Conservation (phyloP, 2,329 filamentous ascomycete species). For the Zalaria obscura region DNA sequence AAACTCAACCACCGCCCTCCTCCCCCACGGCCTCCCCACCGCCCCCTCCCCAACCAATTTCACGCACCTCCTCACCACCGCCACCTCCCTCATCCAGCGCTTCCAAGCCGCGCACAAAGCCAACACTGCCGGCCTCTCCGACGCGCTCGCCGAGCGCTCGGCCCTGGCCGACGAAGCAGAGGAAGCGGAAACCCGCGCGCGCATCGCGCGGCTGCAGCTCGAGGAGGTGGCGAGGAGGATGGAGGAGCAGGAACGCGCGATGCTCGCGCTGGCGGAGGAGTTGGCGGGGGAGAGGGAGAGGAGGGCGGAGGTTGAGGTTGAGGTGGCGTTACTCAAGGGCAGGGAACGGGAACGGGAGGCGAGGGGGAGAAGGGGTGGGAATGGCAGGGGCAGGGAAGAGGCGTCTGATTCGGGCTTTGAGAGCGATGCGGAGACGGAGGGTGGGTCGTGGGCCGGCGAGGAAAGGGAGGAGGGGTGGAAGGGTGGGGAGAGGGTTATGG, state of each 20-base stretch:
- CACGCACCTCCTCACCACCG: constrained; percentile 41
- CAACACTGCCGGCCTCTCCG: constrained; percentile 34
- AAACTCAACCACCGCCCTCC: constrained; percentile 39
- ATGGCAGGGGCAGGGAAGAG: constrained; percentile 17
- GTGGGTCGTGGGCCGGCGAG: constrained; percentile 28
- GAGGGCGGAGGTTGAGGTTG: constrained; percentile 24
- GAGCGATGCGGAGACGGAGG: constrained; percentile 34
- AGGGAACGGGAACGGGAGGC: constrained; percentile 14
- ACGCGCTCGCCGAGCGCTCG: constrained; percentile 39
- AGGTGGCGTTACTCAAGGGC: constrained; percentile 13
- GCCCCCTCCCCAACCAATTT: constrained; percentile 39
- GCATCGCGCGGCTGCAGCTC: constrained; percentile 45
- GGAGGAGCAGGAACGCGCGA: constrained; percentile 41
- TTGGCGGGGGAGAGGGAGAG: constrained; percentile 28
- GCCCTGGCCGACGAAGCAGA: constrained; percentile 47
- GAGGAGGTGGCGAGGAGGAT: constrained; percentile 44
- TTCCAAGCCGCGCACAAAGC: constrained; percentile 44
- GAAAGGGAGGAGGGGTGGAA: constrained; percentile 16
- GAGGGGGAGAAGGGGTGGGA: constrained; percentile 12
- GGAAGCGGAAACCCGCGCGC: constrained; percentile 42
- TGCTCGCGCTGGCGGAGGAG: constrained; percentile 35
- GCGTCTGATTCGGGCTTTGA: constrained; percentile 46
- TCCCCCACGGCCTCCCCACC: constrained; percentile 35
- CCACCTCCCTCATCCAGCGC: constrained; percentile 37
- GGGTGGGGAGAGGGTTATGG: constrained; percentile 11